These are phyloP conservation scores for Tetragonia tetragonoides DNA, from an alignment of 148 eudicot species.

Conservation along the genomic window DNA sequence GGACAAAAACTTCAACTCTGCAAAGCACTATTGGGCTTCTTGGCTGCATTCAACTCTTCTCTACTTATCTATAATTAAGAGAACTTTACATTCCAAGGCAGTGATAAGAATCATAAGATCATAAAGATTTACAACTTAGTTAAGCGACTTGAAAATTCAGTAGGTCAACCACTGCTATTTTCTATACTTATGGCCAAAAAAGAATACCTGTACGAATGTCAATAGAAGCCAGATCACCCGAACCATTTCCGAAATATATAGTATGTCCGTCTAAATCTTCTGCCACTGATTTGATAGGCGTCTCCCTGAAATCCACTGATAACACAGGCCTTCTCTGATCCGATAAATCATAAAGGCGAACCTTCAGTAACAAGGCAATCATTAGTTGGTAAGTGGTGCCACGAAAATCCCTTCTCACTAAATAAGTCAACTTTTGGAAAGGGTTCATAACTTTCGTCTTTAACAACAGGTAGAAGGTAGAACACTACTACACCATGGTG, in stretches of 20 bases:
- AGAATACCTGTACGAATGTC: slow-evolving; percentile 92
- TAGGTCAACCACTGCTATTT: too few species aligned
- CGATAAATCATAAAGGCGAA: slow-evolving; percentile 87
- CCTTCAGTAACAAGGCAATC: slow-evolving; percentile 38
- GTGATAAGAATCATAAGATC: too few species aligned
- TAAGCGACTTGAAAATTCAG: too few species aligned
- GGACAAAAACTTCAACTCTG: not conserved
- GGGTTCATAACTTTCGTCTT: not conserved
- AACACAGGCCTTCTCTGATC: slow-evolving; percentile 91
- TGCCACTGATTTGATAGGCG: slow-evolving; percentile 73
- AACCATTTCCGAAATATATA: slow-evolving; percentile 76
- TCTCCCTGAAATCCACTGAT: slow-evolving; percentile 77
- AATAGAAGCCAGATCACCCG: slow-evolving; percentile 88
- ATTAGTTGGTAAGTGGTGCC: slow-evolving; percentile 8
- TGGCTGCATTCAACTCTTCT: not conserved
- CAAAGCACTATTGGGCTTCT: not conserved
- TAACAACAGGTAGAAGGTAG: not conserved
- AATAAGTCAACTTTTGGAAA: not conserved
- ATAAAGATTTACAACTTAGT: too few species aligned
- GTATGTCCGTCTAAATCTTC: slow-evolving; percentile 88
- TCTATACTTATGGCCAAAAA: too few species aligned
- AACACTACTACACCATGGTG: not conserved
- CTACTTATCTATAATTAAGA: not conserved
- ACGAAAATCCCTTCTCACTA: not conserved
- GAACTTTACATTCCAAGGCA: too few species aligned